Base-by-base conservation (phyloP, 371 early-diverging fungal species). In the Sporodiniella umbellata region DNA sequence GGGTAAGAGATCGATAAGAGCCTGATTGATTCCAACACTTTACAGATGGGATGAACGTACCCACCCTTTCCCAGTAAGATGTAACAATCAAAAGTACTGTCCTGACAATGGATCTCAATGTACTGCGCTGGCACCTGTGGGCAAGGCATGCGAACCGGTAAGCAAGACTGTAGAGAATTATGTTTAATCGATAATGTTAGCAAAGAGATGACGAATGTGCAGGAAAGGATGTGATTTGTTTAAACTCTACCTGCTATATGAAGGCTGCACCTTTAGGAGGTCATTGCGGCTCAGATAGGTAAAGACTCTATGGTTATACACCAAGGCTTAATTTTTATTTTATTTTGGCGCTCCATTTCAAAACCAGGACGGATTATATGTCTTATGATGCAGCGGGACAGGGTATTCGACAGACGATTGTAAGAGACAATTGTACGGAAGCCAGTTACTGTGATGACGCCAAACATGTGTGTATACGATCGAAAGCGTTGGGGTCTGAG, bases 371-470 rank as follows among this genome's bases (percentile, higher is more conserved):
- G 3, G 53, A 58, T n/a, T 67, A 67, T 44, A 43, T 56, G 30
- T 67, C 60, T 12, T 60, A 67, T 48, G 59, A 67, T 51, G 55
- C 55, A 2, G 31, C 40, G 10, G 63, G 59, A 21, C 23, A 44
- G 11, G 49, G 45, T 12, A 26, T 55, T 28, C 44, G 48, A 40
- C 66, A 65, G 33, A 65, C 55, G 1, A 60, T 65, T 18, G 53
- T 60, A 15, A 61, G 61, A 26, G 66, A 65, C 24, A 65, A 65
- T 43, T 65, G 66, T 37, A 65, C 66, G 18, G 37, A 44, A 22
- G 54, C 44, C 8, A 53, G 54, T 7, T 65, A 48, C 26, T 65
- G 61, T 45, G 37, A 48, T 33, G 37, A 51, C 8, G 8, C 19
- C 8, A 37, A n/a, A 0, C 48, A 40, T 15, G 19, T 17, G 7